phyloP scores from a whole-genome alignment of 352 stramenopile genomes.

The Phytophthora litchii region DNA sequence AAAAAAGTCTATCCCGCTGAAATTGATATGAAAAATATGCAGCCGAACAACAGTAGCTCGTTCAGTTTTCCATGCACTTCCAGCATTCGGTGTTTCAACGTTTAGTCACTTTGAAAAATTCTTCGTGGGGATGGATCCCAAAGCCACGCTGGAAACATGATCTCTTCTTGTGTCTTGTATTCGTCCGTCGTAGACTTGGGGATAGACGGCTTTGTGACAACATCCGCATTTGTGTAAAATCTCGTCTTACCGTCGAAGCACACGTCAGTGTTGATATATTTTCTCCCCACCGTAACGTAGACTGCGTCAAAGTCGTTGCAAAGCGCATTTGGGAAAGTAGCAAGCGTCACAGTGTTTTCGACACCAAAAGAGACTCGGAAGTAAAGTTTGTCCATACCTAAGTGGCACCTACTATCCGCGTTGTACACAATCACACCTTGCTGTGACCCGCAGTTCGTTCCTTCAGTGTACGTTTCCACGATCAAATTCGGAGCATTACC shows the following conservation, averaged over 20 bases:
- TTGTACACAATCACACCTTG: background rate
- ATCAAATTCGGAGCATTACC: background rate
- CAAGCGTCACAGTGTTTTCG: background rate
- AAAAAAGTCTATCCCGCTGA: no score
- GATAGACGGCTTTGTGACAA: background rate
- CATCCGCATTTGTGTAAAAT: background rate
- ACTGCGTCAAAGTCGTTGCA: background rate
- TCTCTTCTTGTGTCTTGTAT: background rate
- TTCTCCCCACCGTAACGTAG: background rate
- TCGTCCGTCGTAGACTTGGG: background rate
- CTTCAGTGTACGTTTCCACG: background rate
- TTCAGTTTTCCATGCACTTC: no score
- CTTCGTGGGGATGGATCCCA: background rate
- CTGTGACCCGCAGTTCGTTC: background rate
- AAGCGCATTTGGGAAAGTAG: background rate
- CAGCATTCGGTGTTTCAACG: no score
- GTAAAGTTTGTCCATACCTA: no score
- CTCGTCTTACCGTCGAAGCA: background rate
- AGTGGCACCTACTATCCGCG: no score
- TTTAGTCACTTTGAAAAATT: background rate
- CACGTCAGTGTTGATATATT: background rate
- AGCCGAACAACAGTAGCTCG: no score
- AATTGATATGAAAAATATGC: no score
- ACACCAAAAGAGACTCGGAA: background rate
- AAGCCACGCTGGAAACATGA: background rate